These are phyloP conservation scores for Coprinopsis sp. DNA, from an alignment of 768 basidiomycete species.

Conservation along the genomic window DNA sequence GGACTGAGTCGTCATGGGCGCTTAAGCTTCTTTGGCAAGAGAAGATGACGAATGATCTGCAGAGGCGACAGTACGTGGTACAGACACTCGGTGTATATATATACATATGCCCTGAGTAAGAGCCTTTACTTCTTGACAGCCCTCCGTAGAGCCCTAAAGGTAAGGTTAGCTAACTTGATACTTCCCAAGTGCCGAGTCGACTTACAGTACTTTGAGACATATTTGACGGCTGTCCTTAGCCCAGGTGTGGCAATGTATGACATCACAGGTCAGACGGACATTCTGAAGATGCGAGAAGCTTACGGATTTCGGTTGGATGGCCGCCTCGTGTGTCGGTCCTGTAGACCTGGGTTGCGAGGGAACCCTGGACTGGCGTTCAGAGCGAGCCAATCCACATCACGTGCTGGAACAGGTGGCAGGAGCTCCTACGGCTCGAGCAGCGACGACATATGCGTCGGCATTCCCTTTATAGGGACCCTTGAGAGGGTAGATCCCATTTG, in stretches of 20 bases:
- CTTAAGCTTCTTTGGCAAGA: too few relatives aligned
- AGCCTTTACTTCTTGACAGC: too few relatives aligned
- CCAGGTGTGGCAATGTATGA: constrained; percentile 30
- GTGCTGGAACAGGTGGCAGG: constrained; percentile 28
- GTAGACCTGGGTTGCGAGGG: constrained; percentile 43
- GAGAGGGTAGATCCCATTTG: constrained; percentile 47
- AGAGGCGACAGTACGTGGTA: too few relatives aligned
- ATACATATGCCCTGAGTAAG: too few relatives aligned
- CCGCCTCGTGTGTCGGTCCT: constrained; percentile 46
- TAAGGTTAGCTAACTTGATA: too few relatives aligned
- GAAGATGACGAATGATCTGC: too few relatives aligned
- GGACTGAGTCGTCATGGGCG: too few relatives aligned
- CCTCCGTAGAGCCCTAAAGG: not conserved
- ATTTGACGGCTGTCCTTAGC: constrained; percentile 38
- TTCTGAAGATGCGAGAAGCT: too few relatives aligned
- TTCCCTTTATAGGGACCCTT: constrained; percentile 29
- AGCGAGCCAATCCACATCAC: constrained; percentile 48
- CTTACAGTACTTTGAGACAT: constrained; percentile 44
- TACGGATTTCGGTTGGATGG: constrained; percentile 46
- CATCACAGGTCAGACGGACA: not conserved
- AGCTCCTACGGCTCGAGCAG: constrained; percentile 31
- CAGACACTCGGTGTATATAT: too few relatives aligned
- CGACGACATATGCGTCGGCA: constrained; percentile 37
- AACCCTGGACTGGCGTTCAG: constrained; percentile 37
- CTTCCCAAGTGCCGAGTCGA: constrained; percentile 8